These are phyloP conservation scores for Spirogloea muscicola DNA, from an alignment of 139 green algal species.

Conservation along the genomic window DNA sequence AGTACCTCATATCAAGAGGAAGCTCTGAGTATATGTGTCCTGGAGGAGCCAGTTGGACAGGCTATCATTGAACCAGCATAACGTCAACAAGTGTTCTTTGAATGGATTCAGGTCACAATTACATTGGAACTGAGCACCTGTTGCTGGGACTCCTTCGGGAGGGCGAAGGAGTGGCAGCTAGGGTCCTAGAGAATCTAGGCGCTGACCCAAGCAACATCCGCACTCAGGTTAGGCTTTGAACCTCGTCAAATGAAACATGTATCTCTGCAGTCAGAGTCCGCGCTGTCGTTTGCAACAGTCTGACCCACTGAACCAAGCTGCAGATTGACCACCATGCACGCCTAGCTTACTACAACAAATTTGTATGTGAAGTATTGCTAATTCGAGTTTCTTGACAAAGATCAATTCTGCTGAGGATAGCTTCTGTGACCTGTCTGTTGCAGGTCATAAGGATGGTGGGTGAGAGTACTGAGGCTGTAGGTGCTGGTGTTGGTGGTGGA, in stretches of 20 bases:
- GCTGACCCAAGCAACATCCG: slow-evolving; percentile 94
- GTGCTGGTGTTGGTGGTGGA: slow-evolving; percentile 68
- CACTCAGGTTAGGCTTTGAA: slow-evolving; percentile 78
- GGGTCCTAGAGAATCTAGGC: slow-evolving; percentile 94
- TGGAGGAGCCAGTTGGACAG: background rate
- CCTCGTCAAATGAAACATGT: no score
- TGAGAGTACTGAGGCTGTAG: slow-evolving; percentile 92
- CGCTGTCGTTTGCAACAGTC: no score
- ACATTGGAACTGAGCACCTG: slow-evolving; percentile 99
- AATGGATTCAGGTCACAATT: slow-evolving; percentile 81
- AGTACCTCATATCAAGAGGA: background rate
- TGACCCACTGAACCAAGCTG: no score
- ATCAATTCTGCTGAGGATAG: no score
- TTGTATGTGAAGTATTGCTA: no score
- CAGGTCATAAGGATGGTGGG: slow-evolving; percentile 98
- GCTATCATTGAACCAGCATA: background rate
- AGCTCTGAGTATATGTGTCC: background rate
- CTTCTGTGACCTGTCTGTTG: no score
- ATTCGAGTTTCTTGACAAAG: no score
- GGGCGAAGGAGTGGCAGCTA: slow-evolving; percentile 94
- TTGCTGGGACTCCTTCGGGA: slow-evolving; percentile 95
- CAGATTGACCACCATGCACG: no score
- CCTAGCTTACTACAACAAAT: no score
- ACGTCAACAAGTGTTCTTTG: background rate
- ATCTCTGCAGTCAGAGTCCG: no score